Evolutionary conservation across 768 basidiomycete species (phyloP).

Genomic region (Boletus edulis): DNA sequence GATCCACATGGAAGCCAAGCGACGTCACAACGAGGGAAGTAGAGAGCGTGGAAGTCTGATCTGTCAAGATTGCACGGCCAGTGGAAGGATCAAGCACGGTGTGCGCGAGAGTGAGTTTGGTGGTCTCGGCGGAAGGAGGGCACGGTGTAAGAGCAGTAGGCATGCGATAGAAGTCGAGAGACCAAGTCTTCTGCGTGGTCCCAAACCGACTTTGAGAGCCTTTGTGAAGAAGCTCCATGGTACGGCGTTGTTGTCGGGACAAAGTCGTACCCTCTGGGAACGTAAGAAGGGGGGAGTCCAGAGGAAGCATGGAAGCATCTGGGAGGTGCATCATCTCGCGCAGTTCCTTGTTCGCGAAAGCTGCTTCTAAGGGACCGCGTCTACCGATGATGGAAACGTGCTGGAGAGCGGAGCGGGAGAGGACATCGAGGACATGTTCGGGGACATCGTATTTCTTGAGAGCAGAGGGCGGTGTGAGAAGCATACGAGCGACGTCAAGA

Average conservation of each 20-base stretch:
- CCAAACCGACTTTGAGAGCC: conserved; percentile 55
- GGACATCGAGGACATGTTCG: conserved; percentile 61
- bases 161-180: conserved; percentile 77
- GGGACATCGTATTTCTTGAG: conserved; percentile 81
- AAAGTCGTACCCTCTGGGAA: conserved; percentile 35
- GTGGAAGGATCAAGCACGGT: conserved; percentile 53
- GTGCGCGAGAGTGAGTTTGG: conserved; percentile 56
- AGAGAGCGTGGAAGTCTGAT: conserved; percentile 44
- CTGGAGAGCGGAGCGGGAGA: conserved; percentile 58
- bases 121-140: conserved; percentile 18
- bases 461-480: conserved; percentile 65
- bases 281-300: conserved; percentile 45
- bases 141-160: conserved; percentile 48
- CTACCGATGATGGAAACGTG: conserved; percentile 84
- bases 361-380: conserved; percentile 84
- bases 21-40: conserved; percentile 87
- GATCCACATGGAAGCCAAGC: conserved; percentile 80
- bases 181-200: conserved; percentile 66
- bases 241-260: conserved; percentile 64
- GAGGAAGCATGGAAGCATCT: conserved; percentile 64
- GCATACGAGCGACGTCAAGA: conserved; percentile 86
- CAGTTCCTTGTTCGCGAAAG: conserved; percentile 91
- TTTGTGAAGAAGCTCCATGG: conserved; percentile 61
- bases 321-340: conserved; percentile 73
- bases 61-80: conserved; percentile 52